Conservation (phyloP, 2,329 filamentous ascomycete genomes). For the Pseudogymnoascus sp. region DNA sequence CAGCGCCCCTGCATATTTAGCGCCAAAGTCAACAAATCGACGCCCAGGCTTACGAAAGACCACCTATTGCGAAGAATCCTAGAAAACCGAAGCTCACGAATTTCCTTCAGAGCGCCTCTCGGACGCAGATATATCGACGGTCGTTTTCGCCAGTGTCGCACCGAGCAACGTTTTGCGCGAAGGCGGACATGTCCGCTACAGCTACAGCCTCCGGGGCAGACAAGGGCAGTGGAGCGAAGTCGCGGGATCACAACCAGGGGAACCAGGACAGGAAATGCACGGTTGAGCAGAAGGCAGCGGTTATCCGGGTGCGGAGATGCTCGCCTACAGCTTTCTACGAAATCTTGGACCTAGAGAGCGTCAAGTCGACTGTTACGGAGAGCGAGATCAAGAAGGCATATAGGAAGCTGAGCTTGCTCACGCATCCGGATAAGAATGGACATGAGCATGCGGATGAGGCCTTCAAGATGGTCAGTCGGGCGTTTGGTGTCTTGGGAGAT, state of each 20-base stretch:
- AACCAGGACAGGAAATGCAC: conserved; percentile 66
- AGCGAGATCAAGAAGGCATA: conserved; percentile 96
- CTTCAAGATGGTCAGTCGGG: conserved; percentile 94
- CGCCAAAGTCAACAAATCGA: conserved; percentile 7
- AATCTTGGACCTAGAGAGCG: conserved; percentile 67
- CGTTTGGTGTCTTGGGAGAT: conserved; percentile 89
- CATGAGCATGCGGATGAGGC: conserved; percentile 93
- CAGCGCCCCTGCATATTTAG: conserved; percentile 7
- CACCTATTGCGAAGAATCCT: conserved; percentile 4
- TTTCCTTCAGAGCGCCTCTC: conserved; percentile 2
- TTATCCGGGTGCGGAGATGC: conserved; percentile 81
- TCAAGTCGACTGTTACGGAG: conserved; percentile 62
- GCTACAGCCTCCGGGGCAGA: conserved; percentile 38
- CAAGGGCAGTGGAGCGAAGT: conserved; percentile 30
- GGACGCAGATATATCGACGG: neutral
- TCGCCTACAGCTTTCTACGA: conserved; percentile 87
- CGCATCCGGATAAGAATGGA: conserved; percentile 98
- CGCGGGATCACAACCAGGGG: conserved; percentile 49
- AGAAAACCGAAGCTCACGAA: conserved; percentile 10
- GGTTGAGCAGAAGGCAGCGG: conserved; percentile 82
- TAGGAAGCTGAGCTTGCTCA: conserved; percentile 85
- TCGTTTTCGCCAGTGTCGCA: neutral
- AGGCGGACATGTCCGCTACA: conserved; percentile 13
- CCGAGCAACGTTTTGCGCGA: conserved; percentile 1
- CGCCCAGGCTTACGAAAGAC: conserved; percentile 6